A percentile compares a stretch with the other conserved stretches of the same genome.
Conservation (phyloP, 768 basidiomycete species). For the Hemileccinum rubropunctum region DNA sequence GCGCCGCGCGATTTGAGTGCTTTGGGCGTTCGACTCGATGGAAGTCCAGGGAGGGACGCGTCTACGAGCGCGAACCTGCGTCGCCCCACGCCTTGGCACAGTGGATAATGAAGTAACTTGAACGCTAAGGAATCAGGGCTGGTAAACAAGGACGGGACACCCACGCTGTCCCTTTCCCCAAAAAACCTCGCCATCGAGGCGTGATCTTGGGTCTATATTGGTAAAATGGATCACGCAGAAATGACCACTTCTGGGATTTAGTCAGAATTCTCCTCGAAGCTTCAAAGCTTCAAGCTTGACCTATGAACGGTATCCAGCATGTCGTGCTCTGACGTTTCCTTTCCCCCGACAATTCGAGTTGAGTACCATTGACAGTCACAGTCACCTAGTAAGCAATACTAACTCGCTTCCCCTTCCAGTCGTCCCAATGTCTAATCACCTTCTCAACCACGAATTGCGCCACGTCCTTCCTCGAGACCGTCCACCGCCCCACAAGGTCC, state of each 20-base stretch:
- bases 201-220: no score
- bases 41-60: constrained; percentile 46
- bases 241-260: no score
- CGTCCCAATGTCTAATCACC: constrained; percentile 46
- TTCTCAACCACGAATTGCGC: constrained; percentile 61
- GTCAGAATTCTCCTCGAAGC: no score
- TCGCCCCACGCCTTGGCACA: constrained; percentile 61
- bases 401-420: constrained; percentile 50
- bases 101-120: constrained; percentile 51
- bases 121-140: neutral
- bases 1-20: constrained; percentile 50
- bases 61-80: constrained; percentile 64
- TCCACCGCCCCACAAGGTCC: constrained; percentile 41
- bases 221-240: no score
- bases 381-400: constrained; percentile 45
- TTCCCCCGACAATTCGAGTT: no score
- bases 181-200: no score
- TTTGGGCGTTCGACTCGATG: constrained; percentile 47
- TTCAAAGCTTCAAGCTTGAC: no score
- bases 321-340: no score
- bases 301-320: no score
- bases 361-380: no score
- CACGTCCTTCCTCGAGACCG: constrained; percentile 61
- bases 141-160: constrained; percentile 3
- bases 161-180: no score